phyloP scores from a whole-genome alignment of 176 grass and related monocot species.

The Microstegium vimineum region DNA sequence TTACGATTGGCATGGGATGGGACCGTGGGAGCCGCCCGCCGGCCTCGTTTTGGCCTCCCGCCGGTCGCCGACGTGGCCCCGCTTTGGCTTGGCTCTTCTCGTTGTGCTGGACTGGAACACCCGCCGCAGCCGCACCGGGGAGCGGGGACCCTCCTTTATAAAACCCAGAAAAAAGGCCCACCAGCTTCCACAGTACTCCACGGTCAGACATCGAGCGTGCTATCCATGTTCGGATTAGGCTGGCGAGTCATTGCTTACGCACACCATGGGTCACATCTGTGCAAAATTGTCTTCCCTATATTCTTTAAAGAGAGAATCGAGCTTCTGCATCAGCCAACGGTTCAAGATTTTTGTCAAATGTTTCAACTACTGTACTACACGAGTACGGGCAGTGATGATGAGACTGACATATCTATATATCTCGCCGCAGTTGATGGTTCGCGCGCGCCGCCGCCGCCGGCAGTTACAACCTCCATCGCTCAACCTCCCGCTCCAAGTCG shows the following conservation, averaged over 20 bases:
- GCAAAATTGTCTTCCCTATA: background rate
- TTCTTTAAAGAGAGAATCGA: too few species aligned
- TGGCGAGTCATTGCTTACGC: constrained; percentile 26
- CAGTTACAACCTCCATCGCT: too few species aligned
- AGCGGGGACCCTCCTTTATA: background rate
- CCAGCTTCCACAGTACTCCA: background rate
- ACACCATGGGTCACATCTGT: background rate
- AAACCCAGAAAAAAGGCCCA: background rate
- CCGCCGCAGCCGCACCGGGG: background rate
- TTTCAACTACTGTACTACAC: too few species aligned
- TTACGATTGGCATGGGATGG: background rate
- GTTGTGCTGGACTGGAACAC: background rate
- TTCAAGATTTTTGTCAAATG: too few species aligned
- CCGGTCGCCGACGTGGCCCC: background rate
- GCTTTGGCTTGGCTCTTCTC: background rate
- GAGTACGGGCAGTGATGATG: too few species aligned
- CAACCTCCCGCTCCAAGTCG: too few species aligned
- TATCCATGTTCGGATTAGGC: background rate
- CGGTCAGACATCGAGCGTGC: background rate
- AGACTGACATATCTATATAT: too few species aligned
- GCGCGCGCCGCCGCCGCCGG: too few species aligned
- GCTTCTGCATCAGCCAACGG: too few species aligned
- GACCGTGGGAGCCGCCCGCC: background rate
- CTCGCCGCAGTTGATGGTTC: too few species aligned
- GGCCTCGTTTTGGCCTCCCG: background rate